Conservation (phyloP, 805 yeast species). For the Cyberlindnera subsufficiens region DNA sequence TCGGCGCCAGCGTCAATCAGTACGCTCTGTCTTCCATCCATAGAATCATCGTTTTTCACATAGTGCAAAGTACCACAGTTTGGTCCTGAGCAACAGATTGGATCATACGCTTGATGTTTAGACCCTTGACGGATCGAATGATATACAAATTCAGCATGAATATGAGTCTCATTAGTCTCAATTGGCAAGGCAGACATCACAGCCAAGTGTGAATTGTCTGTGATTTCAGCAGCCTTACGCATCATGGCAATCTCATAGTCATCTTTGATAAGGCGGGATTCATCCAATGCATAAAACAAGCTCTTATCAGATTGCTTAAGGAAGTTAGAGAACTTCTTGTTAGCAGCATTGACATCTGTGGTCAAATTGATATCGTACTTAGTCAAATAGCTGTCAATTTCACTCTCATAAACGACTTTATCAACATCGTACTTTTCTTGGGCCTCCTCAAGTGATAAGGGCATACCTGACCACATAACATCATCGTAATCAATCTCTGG, state of each 20-base stretch:
- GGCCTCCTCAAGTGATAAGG: constrained; percentile 65
- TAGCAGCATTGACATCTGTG: constrained; percentile 47
- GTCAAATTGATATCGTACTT: constrained; percentile 35
- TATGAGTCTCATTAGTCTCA: constrained; percentile 81
- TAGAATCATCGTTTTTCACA: constrained; percentile 67
- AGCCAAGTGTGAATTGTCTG: constrained; percentile 84
- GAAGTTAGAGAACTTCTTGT: constrained; percentile 25
- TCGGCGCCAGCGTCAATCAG: constrained; percentile 97
- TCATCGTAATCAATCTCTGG: constrained; percentile 86
- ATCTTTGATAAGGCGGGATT: constrained; percentile 81
- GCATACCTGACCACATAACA: constrained; percentile 95
- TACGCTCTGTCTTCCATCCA: constrained; percentile 55
- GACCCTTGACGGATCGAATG: constrained; percentile 94
- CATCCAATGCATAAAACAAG: constrained; percentile 75
- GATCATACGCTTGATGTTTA: constrained; percentile 84
- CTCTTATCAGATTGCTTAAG: constrained; percentile 41
- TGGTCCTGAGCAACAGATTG: constrained; percentile 93
- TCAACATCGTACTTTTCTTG: constrained; percentile 68
- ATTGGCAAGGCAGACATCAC: constrained; percentile 92
- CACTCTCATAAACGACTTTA: constrained; percentile 59
- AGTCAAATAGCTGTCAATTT: constrained; percentile 32
- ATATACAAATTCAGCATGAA: constrained; percentile 92
- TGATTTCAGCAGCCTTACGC: constrained; percentile 75
- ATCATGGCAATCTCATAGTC: constrained; percentile 69
- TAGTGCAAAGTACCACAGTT: constrained; percentile 89